phyloP scores from a whole-genome alignment of 2,329 filamentous ascomycete genomes.

The Beauveria sp. region DNA sequence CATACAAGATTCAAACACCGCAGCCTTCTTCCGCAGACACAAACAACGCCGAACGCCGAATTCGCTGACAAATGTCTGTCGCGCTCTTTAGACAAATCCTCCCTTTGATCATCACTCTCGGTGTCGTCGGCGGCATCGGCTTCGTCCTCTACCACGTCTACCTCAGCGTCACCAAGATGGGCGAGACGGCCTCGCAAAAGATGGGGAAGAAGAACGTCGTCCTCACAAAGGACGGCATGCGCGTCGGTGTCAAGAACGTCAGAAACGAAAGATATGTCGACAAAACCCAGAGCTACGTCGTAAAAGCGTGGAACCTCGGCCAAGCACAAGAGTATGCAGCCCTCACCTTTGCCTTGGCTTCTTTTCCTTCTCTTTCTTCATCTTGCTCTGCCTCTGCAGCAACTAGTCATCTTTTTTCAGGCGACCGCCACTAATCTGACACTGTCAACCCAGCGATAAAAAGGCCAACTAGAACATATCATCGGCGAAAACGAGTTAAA shows the following conservation, averaged over 20 bases:
- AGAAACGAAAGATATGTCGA: conserved; percentile 66
- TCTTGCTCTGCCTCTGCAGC: neutral
- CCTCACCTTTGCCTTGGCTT: conserved; percentile 4
- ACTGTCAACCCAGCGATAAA: neutral
- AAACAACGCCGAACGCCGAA: neutral
- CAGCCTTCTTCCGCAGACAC: neutral
- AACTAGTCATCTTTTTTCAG: neutral
- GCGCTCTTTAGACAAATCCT: conserved; percentile 32
- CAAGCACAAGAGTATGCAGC: conserved; percentile 22
- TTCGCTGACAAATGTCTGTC: neutral
- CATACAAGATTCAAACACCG: neutral
- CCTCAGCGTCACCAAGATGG: conserved; percentile 58
- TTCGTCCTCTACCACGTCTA: conserved; percentile 70
- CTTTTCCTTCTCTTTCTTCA: neutral
- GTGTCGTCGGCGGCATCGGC: conserved; percentile 46
- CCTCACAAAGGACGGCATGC: conserved; percentile 67
- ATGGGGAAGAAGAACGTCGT: conserved; percentile 71
- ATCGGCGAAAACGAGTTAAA: neutral
- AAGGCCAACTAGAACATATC: neutral
- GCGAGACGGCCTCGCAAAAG: conserved; percentile 55
- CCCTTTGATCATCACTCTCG: conserved; percentile 58
- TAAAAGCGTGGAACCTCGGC: conserved; percentile 58
- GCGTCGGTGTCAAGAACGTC: conserved; percentile 63
- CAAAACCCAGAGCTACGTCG: conserved; percentile 59
- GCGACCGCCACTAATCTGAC: neutral